phyloP scores from a whole-genome alignment of 2,329 filamentous ascomycete species.

The Nectriaceae sp. region DNA sequence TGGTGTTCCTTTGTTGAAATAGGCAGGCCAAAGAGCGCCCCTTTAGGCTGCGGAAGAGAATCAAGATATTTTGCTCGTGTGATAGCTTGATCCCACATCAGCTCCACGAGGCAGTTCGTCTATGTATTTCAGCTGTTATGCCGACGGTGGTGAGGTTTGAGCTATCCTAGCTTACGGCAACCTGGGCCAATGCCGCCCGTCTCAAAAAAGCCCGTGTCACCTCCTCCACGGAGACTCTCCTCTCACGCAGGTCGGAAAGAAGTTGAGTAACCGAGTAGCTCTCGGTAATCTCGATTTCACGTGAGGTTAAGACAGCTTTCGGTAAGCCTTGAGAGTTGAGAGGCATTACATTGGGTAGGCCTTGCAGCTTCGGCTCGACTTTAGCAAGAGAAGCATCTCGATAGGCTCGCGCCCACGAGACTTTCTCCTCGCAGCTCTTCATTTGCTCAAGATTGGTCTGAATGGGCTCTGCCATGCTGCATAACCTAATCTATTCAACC shows the following conservation, averaged over 20 bases:
- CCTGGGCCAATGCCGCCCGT: constrained; percentile 28
- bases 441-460: no score
- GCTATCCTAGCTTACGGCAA: constrained; percentile 16
- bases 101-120: constrained; percentile 37
- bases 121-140: constrained; percentile 8
- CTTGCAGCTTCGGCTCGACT: constrained; percentile 15
- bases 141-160: accelerated
- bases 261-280: constrained; percentile 26
- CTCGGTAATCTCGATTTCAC: constrained; percentile 32
- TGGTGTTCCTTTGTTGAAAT: constrained; percentile 40
- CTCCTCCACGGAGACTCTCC: constrained; percentile 27
- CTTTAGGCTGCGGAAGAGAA: constrained; percentile 33
- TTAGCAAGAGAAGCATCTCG: constrained; percentile 14
- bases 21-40: constrained; percentile 36
- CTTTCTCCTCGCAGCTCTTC: constrained; percentile 2
- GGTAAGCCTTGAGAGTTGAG: constrained; percentile 25
- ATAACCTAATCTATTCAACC: no score
- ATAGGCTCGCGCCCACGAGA: constrained; percentile 7
- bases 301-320: constrained; percentile 20
- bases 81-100: constrained; percentile 39
- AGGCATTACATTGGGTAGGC: constrained; percentile 12
- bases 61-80: constrained; percentile 35
- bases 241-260: constrained; percentile 16
- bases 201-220: constrained; percentile 29
- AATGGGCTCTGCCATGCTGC: no score